Evolutionary conservation across 148 eudicot genomes (phyloP).

Genomic region (Chenopodium suecicum): DNA sequence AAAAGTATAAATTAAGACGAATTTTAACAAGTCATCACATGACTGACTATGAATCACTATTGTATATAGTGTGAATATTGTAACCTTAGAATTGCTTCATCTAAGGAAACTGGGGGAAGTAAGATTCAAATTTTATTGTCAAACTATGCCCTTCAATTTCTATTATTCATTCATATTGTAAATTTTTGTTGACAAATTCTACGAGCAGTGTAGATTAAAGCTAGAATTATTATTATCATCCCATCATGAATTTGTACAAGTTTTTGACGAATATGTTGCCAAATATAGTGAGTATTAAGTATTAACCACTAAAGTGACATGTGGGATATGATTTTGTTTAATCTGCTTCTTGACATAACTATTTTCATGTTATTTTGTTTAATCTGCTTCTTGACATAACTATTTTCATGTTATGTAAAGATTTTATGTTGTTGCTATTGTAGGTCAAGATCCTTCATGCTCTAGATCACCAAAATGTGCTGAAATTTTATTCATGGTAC

Average conservation of each 20-base stretch:
- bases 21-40: no score
- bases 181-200: not conserved
- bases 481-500: conserved; percentile 85
- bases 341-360: not conserved
- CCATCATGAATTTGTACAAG: not conserved
- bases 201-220: not conserved
- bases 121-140: not conserved
- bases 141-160: not conserved
- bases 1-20: no score
- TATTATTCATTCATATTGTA: not conserved
- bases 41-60: no score
- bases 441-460: conserved; percentile 85
- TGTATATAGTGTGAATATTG: no score
- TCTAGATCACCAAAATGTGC: conserved; percentile 78
- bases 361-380: not conserved
- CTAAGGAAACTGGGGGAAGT: no score
- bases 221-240: not conserved
- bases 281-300: not conserved
- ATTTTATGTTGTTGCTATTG: not conserved
- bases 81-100: no score
- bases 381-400: not conserved
- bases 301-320: not conserved
- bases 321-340: no score
- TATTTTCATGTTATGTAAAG: not conserved
- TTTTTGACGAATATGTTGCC: not conserved